Evolutionary conservation across 805 yeast genomes (phyloP).

Genomic region (Candida saitoana): DNA sequence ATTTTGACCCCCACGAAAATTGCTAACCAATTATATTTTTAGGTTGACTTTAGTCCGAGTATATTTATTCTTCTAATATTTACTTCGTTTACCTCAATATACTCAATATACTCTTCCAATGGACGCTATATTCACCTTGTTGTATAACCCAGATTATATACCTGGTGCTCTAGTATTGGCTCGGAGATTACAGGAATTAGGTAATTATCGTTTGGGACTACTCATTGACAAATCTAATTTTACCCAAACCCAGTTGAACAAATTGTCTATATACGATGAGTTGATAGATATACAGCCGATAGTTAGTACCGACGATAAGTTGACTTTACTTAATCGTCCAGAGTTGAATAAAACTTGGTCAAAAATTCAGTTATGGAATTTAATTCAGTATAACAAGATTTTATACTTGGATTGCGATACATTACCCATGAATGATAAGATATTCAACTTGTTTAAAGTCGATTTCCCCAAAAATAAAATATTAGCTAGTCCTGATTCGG

Average conservation of each 20-base stretch:
- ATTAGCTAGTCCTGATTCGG: constrained; percentile 72
- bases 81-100: too few relatives aligned
- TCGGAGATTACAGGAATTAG: constrained; percentile 20
- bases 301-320: constrained; percentile 20
- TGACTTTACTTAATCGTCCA: constrained; percentile 42
- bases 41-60: not conserved
- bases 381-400: constrained; percentile 41
- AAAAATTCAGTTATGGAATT: constrained; percentile 55
- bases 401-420: constrained; percentile 67
- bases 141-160: constrained; percentile 48
- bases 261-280: constrained; percentile 27
- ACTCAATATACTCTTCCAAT: too few relatives aligned
- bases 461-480: constrained; percentile 23
- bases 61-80: too few relatives aligned
- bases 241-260: constrained; percentile 20
- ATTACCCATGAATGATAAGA: constrained; percentile 37
- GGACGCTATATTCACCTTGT: constrained; percentile 43
- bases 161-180: constrained; percentile 59
- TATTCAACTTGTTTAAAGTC: constrained; percentile 15
- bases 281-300: constrained; percentile 25
- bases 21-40: too few relatives aligned
- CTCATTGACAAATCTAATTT: constrained; percentile 30
- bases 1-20: too few relatives aligned
- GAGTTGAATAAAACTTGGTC: constrained; percentile 52
- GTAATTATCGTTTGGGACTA: constrained; percentile 20